A percentile compares a stretch with the other conserved stretches of the same genome.
Evolutionary conservation across 2,329 filamentous ascomycete genomes (phyloP).

Genomic region (Massarina eburnea): DNA sequence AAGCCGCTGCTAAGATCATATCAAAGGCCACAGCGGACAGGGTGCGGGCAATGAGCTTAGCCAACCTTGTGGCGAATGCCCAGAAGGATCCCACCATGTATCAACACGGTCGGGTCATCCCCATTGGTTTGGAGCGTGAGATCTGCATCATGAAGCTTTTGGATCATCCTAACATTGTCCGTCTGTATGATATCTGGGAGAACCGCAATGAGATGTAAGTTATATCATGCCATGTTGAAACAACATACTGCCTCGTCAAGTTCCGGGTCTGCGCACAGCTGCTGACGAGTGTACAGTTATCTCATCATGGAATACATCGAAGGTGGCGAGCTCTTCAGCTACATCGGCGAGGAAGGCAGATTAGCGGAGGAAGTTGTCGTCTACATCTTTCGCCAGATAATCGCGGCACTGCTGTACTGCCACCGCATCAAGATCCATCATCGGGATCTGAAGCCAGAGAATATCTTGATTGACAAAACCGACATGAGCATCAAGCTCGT

Average conservation of each 20-base stretch:
- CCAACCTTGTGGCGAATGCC: conserved; percentile 76
- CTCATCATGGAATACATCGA: conserved; percentile 92
- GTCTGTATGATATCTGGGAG: conserved; percentile 96
- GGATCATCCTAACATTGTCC: conserved; percentile 92
- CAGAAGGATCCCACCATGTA: conserved; percentile 56
- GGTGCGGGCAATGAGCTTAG: conserved; percentile 82
- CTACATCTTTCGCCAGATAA: conserved; percentile 87
- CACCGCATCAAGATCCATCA: conserved; percentile 95
- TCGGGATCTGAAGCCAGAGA: conserved; percentile 94
- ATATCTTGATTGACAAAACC: conserved; percentile 79
- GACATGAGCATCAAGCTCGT: conserved; percentile 82
- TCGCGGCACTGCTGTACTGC: conserved; percentile 88
- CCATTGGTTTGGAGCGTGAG: conserved; percentile 87
- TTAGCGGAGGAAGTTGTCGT: conserved; percentile 79
- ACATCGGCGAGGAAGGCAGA: conserved; percentile 74
- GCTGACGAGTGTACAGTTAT: conserved; percentile 62
- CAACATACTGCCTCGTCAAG: too few relatives aligned
- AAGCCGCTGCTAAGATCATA: conserved; percentile 94
- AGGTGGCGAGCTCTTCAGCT: conserved; percentile 81
- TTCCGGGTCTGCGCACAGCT: too few relatives aligned
- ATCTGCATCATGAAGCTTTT: conserved; percentile 97
- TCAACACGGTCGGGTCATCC: conserved; percentile 69
- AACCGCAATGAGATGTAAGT: conserved; percentile 90
- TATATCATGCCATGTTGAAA: background rate
- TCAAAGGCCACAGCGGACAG: conserved; percentile 76